Percentiles rank a stretch among this genome's conserved stretches.
These are phyloP conservation scores for Penicilliopsis zonata DNA, from an alignment of 495 filamentous ascomycete genomes.

Conservation along the genomic window DNA sequence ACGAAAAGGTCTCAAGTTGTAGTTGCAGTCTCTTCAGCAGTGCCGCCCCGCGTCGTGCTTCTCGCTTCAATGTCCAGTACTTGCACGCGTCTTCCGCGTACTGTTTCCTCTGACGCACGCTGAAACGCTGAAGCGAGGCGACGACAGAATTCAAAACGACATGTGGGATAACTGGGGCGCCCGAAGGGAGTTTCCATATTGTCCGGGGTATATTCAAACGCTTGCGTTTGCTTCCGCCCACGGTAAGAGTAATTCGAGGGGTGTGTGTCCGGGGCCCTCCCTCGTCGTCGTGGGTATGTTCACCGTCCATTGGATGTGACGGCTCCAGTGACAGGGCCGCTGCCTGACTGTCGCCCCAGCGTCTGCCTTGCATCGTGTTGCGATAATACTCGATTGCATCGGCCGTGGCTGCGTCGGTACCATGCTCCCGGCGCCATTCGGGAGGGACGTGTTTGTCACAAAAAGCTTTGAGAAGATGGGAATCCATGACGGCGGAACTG, in stretches of 20 bases:
- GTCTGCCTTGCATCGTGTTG: constrained; percentile 68
- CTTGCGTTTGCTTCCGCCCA: constrained; percentile 68
- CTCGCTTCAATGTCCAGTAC: constrained; percentile 96
- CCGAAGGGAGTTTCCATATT: constrained; percentile 89
- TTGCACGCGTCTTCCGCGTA: constrained; percentile 86
- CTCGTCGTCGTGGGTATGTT: constrained; percentile 18
- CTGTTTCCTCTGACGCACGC: constrained; percentile 74
- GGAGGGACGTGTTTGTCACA: constrained; percentile 92
- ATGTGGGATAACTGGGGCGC: constrained; percentile 85
- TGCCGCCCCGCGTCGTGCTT: constrained; percentile 81
- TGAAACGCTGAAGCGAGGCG: constrained; percentile 65
- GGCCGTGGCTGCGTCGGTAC: constrained; percentile 51
- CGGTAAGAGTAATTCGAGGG: constrained; percentile 43
- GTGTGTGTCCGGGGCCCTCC: constrained; percentile 23
- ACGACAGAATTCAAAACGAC: constrained; percentile 73
- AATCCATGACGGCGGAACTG: constrained; percentile 66
- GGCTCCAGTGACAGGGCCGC: constrained; percentile 70
- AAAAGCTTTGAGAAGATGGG: constrained; percentile 82
- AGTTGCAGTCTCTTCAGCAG: constrained; percentile 85
- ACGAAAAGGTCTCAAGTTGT: constrained; percentile 80
- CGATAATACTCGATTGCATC: constrained; percentile 76
- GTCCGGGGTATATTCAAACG: constrained; percentile 49
- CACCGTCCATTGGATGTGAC: constrained; percentile 41
- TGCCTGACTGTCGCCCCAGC: constrained; percentile 85
- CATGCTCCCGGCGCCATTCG: constrained; percentile 80